Conservation (phyloP, 2,329 filamentous ascomycete species). For the Laburnicola sp. region DNA sequence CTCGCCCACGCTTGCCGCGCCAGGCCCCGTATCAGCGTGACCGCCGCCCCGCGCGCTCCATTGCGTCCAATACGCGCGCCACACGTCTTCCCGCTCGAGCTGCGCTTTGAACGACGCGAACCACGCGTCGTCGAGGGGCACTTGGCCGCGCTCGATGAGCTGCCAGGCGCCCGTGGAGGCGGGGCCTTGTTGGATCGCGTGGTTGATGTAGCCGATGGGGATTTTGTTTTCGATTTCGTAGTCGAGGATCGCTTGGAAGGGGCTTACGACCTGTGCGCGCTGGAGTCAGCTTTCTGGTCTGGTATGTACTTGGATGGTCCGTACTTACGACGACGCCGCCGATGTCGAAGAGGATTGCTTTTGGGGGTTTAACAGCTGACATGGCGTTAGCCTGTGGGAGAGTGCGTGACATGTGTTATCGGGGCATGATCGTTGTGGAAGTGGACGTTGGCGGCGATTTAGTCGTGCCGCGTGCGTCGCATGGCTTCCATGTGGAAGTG, state of each 20-base stretch:
- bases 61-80: slow-evolving; percentile 62
- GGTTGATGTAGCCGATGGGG: slow-evolving; percentile 88
- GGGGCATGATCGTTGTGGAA: background rate
- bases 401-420: background rate
- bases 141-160: slow-evolving; percentile 79
- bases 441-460: background rate
- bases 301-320: slow-evolving; percentile 1
- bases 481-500: background rate
- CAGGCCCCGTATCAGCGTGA: slow-evolving; percentile 24
- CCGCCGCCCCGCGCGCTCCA: slow-evolving; percentile 10
- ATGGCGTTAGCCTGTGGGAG: background rate
- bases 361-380: slow-evolving; percentile 4
- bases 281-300: slow-evolving; percentile 3
- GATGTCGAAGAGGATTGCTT: slow-evolving; percentile 78
- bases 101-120: slow-evolving; percentile 77
- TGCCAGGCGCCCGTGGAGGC: slow-evolving; percentile 82
- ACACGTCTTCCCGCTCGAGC: slow-evolving; percentile 66
- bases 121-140: slow-evolving; percentile 73
- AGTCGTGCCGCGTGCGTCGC: no score
- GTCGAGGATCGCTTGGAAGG: slow-evolving; percentile 89
- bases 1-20: slow-evolving; percentile 36
- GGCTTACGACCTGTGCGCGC: slow-evolving; percentile 72
- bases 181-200: slow-evolving; percentile 76
- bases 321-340: slow-evolving; percentile 90
- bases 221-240: slow-evolving; percentile 79